Base-by-base conservation (phyloP, 768 basidiomycete genomes). In the Rhizopogon vinicolor region DNA sequence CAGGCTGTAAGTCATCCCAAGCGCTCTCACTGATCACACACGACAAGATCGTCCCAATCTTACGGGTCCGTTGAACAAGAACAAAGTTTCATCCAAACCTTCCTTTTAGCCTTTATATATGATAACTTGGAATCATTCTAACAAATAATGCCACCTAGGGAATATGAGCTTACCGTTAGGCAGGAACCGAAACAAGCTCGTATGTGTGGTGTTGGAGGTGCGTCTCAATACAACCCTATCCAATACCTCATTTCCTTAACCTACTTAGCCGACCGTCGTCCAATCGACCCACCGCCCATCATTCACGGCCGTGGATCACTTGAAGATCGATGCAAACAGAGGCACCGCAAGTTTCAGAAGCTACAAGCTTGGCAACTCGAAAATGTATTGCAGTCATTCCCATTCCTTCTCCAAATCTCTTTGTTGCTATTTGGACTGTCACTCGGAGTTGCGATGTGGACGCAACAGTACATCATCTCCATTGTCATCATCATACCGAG, bases 271-370 rank as follows among this genome's bases (percentile, higher is more conserved):
- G 95, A 96, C 79, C 82, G 94, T n/a, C 80, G 94, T 39, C 94
- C 95, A 2, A 93, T 98, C 67, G 94, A 98, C 76, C 95, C 95
- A 0, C 93, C 94, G 1, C 94, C 95, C 16, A 94, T 98, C 73
- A 86, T 98, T 25, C 4, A 25, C 25, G 25, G 25, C 25, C 3
- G 25, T 25, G 25, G 25, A 25, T 25, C 25, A 25, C 25, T 25
- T 25, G 25, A 25, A 25, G 25, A 25, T 4, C 25, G 4, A 25
- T 25, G 25, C 25, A 25, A 25, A 5, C 25, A 25, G 25, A 25
- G 25, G 25, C 25, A 25, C 25, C 25, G 25, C 25, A 25, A 25
- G 25, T 25, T 25, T 25, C 25, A 25, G 25, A 5, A 5, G 3
- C 25, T 25, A 25, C 25, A 25, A 25, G 4, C 25, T 25, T 25